Evolutionary conservation across 2,329 filamentous ascomycete genomes (phyloP), one percentile per base, ranked within the genome.

Genomic region (Fusarium euwallaceae): DNA sequence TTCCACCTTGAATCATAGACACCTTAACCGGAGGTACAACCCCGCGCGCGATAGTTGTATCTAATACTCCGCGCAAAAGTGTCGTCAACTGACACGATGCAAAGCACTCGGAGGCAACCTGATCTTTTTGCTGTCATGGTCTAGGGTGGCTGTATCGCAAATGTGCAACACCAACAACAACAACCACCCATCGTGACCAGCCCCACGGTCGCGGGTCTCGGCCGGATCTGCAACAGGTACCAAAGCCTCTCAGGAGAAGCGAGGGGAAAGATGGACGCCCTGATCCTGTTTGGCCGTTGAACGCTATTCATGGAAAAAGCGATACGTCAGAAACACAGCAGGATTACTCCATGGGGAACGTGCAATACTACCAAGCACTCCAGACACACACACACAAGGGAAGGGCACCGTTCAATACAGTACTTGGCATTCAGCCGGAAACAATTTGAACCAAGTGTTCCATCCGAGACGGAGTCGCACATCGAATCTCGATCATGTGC

Each of bases 401-500:
- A 22, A 16, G 22, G n/a, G 8, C n/a, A 55, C 63, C 70, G 62
- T 64, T 73, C 56, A 45, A 59, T 58, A 61, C 56, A 45, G 55
- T 58, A 61, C 71, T 69, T 74, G 72, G 55, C 60, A 34, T 45
- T 45, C 60, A 22, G 16, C 43, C 60, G 48, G 60, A 51, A 27
- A 37, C 29, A 17, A 11, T 27, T 43, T 64, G 37, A 65, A 65
- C 24, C 17, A 63, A 34, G 27, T 51, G n/a, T 45, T n/a, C 45
- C n/a, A 45, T 37, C 59, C 32, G 56, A 71, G 61, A 65, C 61
- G 34, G 66, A 14, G 61, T 64, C 27, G 41, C 36, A 61, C 61
- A 66, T 37, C 53, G 39, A 62, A 74, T 75, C 59, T 74, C 61
- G 65, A 74, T 72, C 59, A 70, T 69, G 60, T 74, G 45, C 39